A percentile compares a stretch with the other conserved stretches of the same genome.
Evolutionary conservation across 2,329 filamentous ascomycete species (phyloP).

Genomic region (Colletotrichum acutatum): DNA sequence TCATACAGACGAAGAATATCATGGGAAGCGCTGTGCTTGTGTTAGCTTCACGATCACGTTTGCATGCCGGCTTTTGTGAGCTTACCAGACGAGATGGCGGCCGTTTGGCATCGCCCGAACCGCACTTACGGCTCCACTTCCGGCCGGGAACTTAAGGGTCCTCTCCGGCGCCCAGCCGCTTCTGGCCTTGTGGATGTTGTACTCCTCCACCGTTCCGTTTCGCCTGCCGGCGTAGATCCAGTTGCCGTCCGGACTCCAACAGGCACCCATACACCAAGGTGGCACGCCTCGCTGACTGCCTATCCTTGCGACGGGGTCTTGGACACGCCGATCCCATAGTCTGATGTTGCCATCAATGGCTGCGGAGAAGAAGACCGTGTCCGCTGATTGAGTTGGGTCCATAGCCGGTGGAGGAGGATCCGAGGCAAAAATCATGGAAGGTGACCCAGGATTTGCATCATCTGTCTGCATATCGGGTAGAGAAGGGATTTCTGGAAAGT

Average conservation of each 20-base stretch:
- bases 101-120: slow-evolving; percentile 93
- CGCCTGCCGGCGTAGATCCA: slow-evolving; percentile 91
- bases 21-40: slow-evolving; percentile 77
- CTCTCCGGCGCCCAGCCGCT: slow-evolving; percentile 78
- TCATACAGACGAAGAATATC: slow-evolving; percentile 96
- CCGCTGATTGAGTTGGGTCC: slow-evolving; percentile 70
- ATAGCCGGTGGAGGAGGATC: slow-evolving; percentile 52
- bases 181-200: slow-evolving; percentile 80
- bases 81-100: slow-evolving; percentile 83
- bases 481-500: slow-evolving; percentile 19
- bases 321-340: slow-evolving; percentile 90
- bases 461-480: slow-evolving; percentile 9
- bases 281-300: slow-evolving; percentile 79
- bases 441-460: slow-evolving; percentile 43
- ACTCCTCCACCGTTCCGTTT: slow-evolving; percentile 95
- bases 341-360: slow-evolving; percentile 88
- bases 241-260: slow-evolving; percentile 96
- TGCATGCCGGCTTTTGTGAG: slow-evolving; percentile 12
- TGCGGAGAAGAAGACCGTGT: slow-evolving; percentile 88
- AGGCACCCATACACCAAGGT: slow-evolving; percentile 97
- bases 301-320: slow-evolving; percentile 82
- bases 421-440: slow-evolving; percentile 51
- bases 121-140: slow-evolving; percentile 89
- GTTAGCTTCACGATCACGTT: slow-evolving; percentile 3
- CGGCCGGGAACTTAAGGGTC: slow-evolving; percentile 86